Evolutionary conservation across 305 asterid species (phyloP), one percentile per base, ranked within the genome.

Genomic region (Ajuga reptans): DNA sequence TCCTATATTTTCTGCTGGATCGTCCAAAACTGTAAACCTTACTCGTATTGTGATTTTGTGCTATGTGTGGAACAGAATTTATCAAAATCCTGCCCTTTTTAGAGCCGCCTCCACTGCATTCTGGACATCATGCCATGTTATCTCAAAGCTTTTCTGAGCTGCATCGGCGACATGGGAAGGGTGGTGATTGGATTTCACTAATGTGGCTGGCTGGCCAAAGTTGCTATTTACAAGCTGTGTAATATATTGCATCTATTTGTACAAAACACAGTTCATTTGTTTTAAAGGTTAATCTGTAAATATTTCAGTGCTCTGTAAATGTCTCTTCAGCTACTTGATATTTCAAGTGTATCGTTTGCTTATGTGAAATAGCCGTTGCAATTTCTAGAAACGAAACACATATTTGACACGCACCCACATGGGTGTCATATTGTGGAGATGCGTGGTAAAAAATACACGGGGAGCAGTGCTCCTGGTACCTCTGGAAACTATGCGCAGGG

Each of bases 21-120:
- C 6, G 52, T 46, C 18, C 18, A 4, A 46, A 14, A 4, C 21
- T 12, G 9, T 12, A n/a, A 39, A 15, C 31, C 4, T 64, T 39
- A 7, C 53, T 29, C 4, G 9, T 18, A 41, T 41, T 59, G 51
- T 50, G 39, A 12, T 62, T 24, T 49, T 46, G 41, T 72, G 69
- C 12, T 58, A 4, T 57, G 33, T 31, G 36, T 64, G 61, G 31
- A 47, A 65, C 89, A 92, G 97, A 73, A 86, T 92, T 45, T 92
- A 92, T 84, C 98, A 92, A 72, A 92, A 92, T 62, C 98, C 98
- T 0, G 95, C 95, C 51, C 87, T 92, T 29, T 73, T 86, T 10
- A 82, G 84, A 68, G 98, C 83, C 68, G 96, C 98, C 77, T 72
- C 97, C 12, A 75, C 96, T 1, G 95, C 97, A 0, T 92, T 90